Base-by-base conservation (phyloP, 768 basidiomycete species). In the Coprinopsis strossmayeri region DNA sequence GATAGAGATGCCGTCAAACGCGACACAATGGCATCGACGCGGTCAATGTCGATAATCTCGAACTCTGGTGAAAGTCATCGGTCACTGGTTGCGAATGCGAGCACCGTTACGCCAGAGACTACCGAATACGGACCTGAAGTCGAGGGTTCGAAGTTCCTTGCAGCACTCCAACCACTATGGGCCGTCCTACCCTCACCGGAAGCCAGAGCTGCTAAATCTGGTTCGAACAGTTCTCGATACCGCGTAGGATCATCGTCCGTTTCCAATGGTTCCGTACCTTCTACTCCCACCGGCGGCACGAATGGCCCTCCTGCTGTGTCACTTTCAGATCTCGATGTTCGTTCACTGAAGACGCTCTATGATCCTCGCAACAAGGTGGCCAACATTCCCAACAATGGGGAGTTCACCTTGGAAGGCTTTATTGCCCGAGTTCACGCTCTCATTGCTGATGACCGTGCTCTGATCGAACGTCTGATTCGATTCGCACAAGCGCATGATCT, bases 401-500 rank as follows among this genome's bases (percentile, higher is more conserved):
- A 72, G 21, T 90, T 91, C 62, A 78, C 79, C 9, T 62, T 93
- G 38, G 89, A 90, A 44, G 83, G 80, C 17, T 91, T 95, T 57
- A 79, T 80, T 11, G 64, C 74, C 18, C 77, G 92, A 4, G 84
- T 96, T 38, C 83, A 87, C 57, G 83, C 87, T 2, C 72, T 96
- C 49, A 73, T 96, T 45, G 72, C 77, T 27, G 95, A 96, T 63
- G 91, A 94, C 57, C 79, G 82, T 21, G 74, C 86, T 17, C 66
- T 97, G 51, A 90, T 93, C 52, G 87, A 91, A 64, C 77, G 92
- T 26, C 68, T 93, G 32, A 70, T 91, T 44, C 80, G 90, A 21
- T 87, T 91, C 56, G 92, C 89, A 1, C 84, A 90, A 64, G 89
- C 91, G 43, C 87, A 94, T 51, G 92, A 95, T 55, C 60, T 94